Evolutionary conservation across 257 asterid genomes (phyloP).

Genomic region (Solanum arcanum): DNA sequence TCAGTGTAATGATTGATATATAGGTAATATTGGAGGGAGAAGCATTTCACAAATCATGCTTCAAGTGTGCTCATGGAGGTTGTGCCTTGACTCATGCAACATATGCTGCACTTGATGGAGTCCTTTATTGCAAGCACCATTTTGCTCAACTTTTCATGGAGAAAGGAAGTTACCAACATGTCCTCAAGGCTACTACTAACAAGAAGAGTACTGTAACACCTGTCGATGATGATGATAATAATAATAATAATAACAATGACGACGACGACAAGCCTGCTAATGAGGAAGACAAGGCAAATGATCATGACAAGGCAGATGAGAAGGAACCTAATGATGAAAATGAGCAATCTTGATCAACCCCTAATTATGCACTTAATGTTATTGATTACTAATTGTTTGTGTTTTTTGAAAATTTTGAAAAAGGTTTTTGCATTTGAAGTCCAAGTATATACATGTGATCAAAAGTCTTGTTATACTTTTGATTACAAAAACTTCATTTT

Average conservation of each 20-base stretch:
- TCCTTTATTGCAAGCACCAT: conserved; percentile 84
- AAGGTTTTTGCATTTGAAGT: not conserved
- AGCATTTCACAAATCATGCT: conserved; percentile 74
- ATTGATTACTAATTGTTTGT: not conserved
- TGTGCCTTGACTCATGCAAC: conserved; percentile 63
- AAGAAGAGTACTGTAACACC: conserved; percentile 7
- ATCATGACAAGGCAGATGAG: not conserved
- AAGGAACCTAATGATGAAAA: not conserved
- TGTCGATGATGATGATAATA: not conserved
- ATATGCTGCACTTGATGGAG: conserved; percentile 81
- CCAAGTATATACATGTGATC: not conserved
- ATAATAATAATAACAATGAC: not conserved
- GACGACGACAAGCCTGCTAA: not conserved
- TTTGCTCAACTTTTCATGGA: conserved; percentile 85
- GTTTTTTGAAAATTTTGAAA: not conserved
- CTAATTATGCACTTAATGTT: not conserved
- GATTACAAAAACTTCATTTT: not conserved
- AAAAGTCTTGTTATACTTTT: not conserved
- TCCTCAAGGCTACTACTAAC: conserved; percentile 22
- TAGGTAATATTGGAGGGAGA: conserved; percentile 79
- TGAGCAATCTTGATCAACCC: not conserved
- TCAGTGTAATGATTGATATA: not conserved
- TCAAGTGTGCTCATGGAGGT: conserved; percentile 88
- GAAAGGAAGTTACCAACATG: conserved; percentile 71
- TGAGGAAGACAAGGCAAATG: not conserved